Evolutionary conservation across 768 basidiomycete species (phyloP).

Genomic region (Suillus alpinus): DNA sequence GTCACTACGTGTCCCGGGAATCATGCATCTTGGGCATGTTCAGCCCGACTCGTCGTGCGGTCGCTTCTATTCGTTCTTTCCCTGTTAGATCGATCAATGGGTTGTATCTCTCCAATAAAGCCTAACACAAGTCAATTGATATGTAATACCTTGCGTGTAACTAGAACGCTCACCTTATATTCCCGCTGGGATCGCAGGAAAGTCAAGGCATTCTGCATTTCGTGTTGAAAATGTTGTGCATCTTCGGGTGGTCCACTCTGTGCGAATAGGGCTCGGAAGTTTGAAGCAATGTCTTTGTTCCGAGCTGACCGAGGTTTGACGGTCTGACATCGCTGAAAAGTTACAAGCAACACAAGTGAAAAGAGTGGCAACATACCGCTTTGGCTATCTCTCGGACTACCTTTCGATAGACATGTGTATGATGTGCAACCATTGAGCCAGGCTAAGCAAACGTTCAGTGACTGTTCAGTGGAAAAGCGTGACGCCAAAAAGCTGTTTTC

Average conservation of each 20-base stretch:
- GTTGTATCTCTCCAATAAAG: conserved; percentile 83
- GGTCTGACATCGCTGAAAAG: conserved; percentile 29
- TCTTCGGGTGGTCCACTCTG: conserved; percentile 27
- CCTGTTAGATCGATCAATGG: conserved; percentile 75
- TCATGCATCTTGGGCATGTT: conserved; percentile 62
- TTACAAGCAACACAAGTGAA: conserved; percentile 3
- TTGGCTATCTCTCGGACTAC: conserved; percentile 29
- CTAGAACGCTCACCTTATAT: conserved; percentile 58
- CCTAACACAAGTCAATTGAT: conserved; percentile 38
- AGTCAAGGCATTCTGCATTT: conserved; percentile 56
- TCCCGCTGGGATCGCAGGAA: conserved; percentile 74
- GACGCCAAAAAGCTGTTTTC: conserved; percentile 8
- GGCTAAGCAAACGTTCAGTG: not conserved
- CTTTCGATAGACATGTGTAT: conserved; percentile 24
- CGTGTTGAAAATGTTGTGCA: conserved; percentile 34
- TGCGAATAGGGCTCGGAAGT: conserved; percentile 56
- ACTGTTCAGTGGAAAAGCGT: not conserved
- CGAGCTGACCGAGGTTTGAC: conserved; percentile 33
- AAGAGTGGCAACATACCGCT: conserved; percentile 15
- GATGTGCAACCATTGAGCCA: conserved; percentile 17
- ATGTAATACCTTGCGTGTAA: not conserved
- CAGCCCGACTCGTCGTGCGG: conserved; percentile 83
- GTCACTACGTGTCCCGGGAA: not conserved
- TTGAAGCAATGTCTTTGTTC: conserved; percentile 42
- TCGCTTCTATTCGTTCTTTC: conserved; percentile 80